Conservation (phyloP, 2,329 filamentous ascomycete species). For the Sclerotinia spermophila region DNA sequence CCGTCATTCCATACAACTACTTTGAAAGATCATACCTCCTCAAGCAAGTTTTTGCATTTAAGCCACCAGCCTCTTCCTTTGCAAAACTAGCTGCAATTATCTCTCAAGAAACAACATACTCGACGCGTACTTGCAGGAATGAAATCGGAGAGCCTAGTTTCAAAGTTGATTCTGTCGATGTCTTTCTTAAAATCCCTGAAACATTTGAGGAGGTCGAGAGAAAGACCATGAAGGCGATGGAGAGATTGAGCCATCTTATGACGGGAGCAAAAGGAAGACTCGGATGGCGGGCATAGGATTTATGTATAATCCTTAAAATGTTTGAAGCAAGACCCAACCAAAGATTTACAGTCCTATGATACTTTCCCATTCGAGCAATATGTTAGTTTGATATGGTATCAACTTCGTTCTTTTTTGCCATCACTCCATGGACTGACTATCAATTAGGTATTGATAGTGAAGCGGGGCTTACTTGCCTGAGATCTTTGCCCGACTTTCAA, state of each 20-base stretch:
- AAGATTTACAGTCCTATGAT: conserved; percentile 44
- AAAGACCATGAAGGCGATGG: conserved; percentile 48
- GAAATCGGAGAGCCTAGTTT: conserved; percentile 45
- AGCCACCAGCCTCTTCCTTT: neutral
- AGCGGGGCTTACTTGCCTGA: neutral
- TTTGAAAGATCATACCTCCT: neutral
- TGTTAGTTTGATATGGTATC: conserved; percentile 50
- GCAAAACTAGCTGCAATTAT: conserved; percentile 45
- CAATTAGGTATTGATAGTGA: neutral
- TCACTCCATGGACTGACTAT: conserved; percentile 19
- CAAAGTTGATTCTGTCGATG: conserved; percentile 43
- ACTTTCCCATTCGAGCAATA: conserved; percentile 49
- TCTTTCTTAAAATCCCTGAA: conserved; percentile 48
- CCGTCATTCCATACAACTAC: neutral
- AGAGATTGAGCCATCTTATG: conserved; percentile 46
- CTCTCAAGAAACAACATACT: conserved; percentile 47
- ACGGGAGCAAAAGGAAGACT: conserved; percentile 50
- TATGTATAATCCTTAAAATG: conserved; percentile 35
- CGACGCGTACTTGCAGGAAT: conserved; percentile 46
- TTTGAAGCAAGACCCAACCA: conserved; percentile 19
- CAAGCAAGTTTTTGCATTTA: neutral
- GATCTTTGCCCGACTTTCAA: neutral
- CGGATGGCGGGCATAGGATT: conserved; percentile 51
- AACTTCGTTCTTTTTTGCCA: neutral
- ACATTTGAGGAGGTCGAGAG: conserved; percentile 45